Conservation (phyloP, 768 basidiomycete species). For the Ramaria sp. region DNA sequence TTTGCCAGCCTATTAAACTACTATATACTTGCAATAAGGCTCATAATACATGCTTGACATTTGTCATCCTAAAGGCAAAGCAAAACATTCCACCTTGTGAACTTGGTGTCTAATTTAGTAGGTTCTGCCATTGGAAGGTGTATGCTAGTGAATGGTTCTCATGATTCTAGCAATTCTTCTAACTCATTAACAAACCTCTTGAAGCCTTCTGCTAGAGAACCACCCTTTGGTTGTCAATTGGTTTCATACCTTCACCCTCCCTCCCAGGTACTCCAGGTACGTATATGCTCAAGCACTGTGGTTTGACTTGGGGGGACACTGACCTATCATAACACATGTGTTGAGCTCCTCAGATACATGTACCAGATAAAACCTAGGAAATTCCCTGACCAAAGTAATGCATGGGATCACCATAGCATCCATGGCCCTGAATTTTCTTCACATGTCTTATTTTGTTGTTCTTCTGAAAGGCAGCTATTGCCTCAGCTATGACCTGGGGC, state of each 20-base stretch:
- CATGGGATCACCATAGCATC: background rate
- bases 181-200: background rate
- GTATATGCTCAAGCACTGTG: background rate
- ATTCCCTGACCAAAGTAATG: background rate
- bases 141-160: too few species aligned
- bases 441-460: background rate
- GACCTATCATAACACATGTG: background rate
- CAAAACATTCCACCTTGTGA: too few species aligned
- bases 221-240: background rate
- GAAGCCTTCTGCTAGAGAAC: background rate
- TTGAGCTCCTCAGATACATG: background rate
- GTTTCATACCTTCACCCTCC: background rate
- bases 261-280: background rate
- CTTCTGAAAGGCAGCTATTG: conserved; percentile 20
- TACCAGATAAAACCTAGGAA: background rate
- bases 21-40: too few species aligned
- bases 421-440: background rate
- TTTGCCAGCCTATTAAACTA: too few species aligned
- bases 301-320: background rate
- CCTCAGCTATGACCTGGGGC: conserved; percentile 22
- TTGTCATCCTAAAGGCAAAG: too few species aligned
- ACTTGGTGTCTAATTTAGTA: too few species aligned
- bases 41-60: too few species aligned
- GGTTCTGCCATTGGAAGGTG: too few species aligned
- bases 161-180: background rate